Evolutionary conservation across 169 alveolate species (phyloP), one percentile per base, ranked within the genome.

Genomic region (Miamiensis avidus): DNA sequence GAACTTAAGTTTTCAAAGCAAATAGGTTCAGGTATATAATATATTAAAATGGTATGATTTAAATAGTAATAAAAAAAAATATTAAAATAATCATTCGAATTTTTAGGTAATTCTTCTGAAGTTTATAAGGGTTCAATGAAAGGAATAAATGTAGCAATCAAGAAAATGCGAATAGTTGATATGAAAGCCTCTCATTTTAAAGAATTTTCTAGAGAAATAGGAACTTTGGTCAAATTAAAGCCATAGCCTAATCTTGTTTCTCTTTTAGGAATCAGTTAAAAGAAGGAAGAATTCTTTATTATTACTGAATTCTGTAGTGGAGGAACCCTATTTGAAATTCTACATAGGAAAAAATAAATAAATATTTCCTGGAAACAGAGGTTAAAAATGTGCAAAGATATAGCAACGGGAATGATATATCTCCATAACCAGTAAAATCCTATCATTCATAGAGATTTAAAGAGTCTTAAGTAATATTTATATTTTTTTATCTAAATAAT

Each of bases 301-400:
- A 93, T 95, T 0, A 95, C 97, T 1, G 98, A 96, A 87, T 94
- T 81, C 81, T 96, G 98, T 74, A 92, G 81, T 65, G 97, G 97
- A 34, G 97, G 97, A 1, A 92, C 97, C 49, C 82, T 95, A 81
- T 96, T 96, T 82, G 91, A 87, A 29, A 82, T 94, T 28, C 88
- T 96, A 29, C 97, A 96, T 82, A 94, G 93, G 74, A 84, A 88
- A 31, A 89, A 78, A 28, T 79, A 91, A 31, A 34, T 89, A 28
- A 85, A 85, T 74, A 69, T 93, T 28, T 49, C 93, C 27, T 93
- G 96, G 95, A 65, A 77, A 32, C 82, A 82, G 30, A 88, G 89
- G 34, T 28, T 82, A 15, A 86, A 86, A 75, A 82, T 88, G 82
- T 89, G 89, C 0, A 82, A 26, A 31, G 92, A 94, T 75, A 89